A percentile compares a stretch with the other conserved stretches of the same genome.
phyloP scores from a whole-genome alignment of 352 stramenopile species.

The Globisporangium nodosum region DNA sequence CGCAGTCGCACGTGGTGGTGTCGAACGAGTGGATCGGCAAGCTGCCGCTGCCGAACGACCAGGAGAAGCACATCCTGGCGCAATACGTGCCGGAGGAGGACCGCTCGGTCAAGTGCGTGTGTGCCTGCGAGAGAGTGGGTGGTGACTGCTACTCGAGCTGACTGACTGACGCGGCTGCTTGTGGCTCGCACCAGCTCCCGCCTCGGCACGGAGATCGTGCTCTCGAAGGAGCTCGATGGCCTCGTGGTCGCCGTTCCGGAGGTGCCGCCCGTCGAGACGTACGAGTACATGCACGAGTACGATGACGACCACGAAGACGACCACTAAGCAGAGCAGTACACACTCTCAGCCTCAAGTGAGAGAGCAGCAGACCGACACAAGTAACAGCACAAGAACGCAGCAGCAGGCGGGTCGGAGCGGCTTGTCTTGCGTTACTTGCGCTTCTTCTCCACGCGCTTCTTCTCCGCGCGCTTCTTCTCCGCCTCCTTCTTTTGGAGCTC shows the following conservation, averaged over 20 bases:
- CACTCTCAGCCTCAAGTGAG: background rate
- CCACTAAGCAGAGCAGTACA: constrained; percentile 3
- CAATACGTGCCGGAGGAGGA: constrained; percentile 73
- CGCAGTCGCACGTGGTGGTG: constrained; percentile 84
- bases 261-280: constrained; percentile 76
- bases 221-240: constrained; percentile 83
- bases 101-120: constrained; percentile 68
- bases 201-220: constrained; percentile 82
- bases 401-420: background rate
- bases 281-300: constrained; percentile 83
- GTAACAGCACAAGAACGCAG: background rate
- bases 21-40: constrained; percentile 87
- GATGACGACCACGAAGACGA: constrained; percentile 75
- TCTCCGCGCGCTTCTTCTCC: constrained; percentile 33
- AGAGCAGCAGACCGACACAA: constrained; percentile 2
- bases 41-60: constrained; percentile 53
- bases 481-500: constrained; percentile 60
- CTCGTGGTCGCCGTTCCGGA: constrained; percentile 85
- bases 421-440: constrained; percentile 11
- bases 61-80: constrained; percentile 76
- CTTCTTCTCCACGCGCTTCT: constrained; percentile 33
- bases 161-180: background rate
- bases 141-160: background rate
- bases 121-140: background rate
- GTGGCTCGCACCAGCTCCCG: constrained; percentile 43